A percentile compares a stretch with the other conserved stretches of the same genome.
Evolutionary conservation across 2,329 filamentous ascomycete genomes (phyloP).

Genomic region (Colletotrichum sojae): DNA sequence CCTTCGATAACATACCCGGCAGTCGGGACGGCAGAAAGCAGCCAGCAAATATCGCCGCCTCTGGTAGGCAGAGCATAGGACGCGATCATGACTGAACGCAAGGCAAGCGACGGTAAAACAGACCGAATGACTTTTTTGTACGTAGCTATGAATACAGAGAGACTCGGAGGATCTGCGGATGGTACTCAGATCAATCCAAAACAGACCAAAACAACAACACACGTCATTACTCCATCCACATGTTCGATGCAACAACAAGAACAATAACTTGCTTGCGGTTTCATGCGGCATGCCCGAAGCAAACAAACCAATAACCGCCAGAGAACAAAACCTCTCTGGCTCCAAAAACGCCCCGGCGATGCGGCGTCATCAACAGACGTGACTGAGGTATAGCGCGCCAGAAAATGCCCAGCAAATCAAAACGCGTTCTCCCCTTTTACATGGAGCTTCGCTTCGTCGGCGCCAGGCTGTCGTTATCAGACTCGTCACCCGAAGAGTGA

Average conservation of each 20-base stretch:
- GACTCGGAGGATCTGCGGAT: slow-evolving; percentile 19
- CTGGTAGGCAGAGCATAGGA: background rate
- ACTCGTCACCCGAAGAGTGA: slow-evolving; percentile 50
- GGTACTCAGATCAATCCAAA: slow-evolving; percentile 13
- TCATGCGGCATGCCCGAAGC: slow-evolving; percentile 10
- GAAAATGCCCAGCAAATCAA: slow-evolving; percentile 38
- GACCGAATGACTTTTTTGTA: slow-evolving; percentile 14
- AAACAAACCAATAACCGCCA: slow-evolving; percentile 3
- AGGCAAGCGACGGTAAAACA: background rate
- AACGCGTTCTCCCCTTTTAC: slow-evolving; percentile 45
- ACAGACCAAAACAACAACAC: slow-evolving; percentile 22
- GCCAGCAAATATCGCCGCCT: background rate
- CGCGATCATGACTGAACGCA: background rate
- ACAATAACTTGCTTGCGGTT: slow-evolving; percentile 27
- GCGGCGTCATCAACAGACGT: slow-evolving; percentile 26
- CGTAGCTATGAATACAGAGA: slow-evolving; percentile 29
- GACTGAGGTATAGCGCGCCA: slow-evolving; percentile 40
- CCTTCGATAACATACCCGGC: slow-evolving; percentile 4
- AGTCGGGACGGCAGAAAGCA: too few species aligned
- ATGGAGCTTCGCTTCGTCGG: slow-evolving; percentile 59
- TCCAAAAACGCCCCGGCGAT: slow-evolving; percentile 37
- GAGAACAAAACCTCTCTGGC: slow-evolving; percentile 2
- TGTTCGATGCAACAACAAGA: slow-evolving; percentile 19
- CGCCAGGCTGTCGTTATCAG: slow-evolving; percentile 45
- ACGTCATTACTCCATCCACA: slow-evolving; percentile 33